phyloP scores from a whole-genome alignment of 2,329 filamentous ascomycete genomes.

The Xylaria sp. region DNA sequence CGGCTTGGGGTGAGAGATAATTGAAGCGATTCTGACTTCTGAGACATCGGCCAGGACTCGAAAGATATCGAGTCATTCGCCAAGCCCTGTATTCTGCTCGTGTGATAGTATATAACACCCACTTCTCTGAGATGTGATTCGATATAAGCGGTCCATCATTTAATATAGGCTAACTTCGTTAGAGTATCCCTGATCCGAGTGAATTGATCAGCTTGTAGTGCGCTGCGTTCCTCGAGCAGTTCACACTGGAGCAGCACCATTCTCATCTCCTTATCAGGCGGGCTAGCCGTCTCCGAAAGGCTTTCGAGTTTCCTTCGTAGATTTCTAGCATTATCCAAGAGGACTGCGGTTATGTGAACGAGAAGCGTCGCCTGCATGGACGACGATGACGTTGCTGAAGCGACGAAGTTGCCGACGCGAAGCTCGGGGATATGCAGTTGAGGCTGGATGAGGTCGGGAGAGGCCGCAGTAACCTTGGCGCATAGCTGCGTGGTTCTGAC shows the following conservation, averaged over 20 bases:
- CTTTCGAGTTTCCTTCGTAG: slow-evolving; percentile 34
- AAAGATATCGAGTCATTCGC: no score
- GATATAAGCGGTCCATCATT: slow-evolving; percentile 11
- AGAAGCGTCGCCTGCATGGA: slow-evolving; percentile 45
- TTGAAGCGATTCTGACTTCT: no score
- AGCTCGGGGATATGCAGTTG: slow-evolving; percentile 55
- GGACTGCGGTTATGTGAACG: slow-evolving; percentile 40
- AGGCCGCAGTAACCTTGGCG: slow-evolving; percentile 44
- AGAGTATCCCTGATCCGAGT: slow-evolving; percentile 38
- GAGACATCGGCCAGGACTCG: no score
- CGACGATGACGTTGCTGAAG: slow-evolving; percentile 40
- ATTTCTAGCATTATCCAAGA: slow-evolving; percentile 36
- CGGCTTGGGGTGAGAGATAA: no score
- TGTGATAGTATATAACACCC: no score
- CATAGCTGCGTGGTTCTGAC: slow-evolving; percentile 50
- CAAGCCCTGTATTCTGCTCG: no score
- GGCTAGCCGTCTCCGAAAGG: background rate
- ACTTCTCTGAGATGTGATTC: background rate
- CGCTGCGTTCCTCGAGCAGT: slow-evolving; percentile 41
- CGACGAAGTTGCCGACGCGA: slow-evolving; percentile 52
- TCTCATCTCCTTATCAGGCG: slow-evolving; percentile 25
- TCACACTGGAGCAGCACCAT: slow-evolving; percentile 45
- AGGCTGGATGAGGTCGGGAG: slow-evolving; percentile 45
- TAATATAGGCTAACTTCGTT: slow-evolving; percentile 32
- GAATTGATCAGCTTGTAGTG: slow-evolving; percentile 37